Evolutionary conservation across 345 rosid genomes (phyloP), one percentile per base, ranked within the genome.

Genomic region (Excoecaria cochinchinensis): DNA sequence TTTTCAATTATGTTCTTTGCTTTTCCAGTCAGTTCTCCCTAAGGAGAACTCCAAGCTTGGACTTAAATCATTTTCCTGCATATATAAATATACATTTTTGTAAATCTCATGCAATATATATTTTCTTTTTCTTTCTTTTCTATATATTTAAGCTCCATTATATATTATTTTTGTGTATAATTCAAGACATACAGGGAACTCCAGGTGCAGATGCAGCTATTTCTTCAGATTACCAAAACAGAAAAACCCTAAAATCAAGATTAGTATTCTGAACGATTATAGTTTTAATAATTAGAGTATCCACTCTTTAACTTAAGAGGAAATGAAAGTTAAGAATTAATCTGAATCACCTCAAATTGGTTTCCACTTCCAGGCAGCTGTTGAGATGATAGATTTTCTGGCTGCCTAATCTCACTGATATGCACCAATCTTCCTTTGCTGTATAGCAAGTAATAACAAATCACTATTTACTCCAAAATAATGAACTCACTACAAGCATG

Each of bases 31-130:
- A 13, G 82, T 63, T 81, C 78, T 83, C 40, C 89, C 87, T 77
- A 86, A 70, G 75, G 82, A 78, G 77, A 84, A 81, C 74, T 86
- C 86, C 85, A 86, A 76, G 86, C 79, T 84, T 69, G 85, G 86
- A 58, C 46, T 65, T 58, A 78, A 77, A 70, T 66, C 69, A 62
- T 76, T 79, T 69, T 71, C 87, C 85, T 84, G 80, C 78, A 58
- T 9, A n/a, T 38, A 31, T 15, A 52, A 52, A n/a, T 51, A 53
- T 7, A 12, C n/a, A 25, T 10, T 3, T 12, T 42, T 55, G 53
- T 65, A 10, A 10, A 64, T 52, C 38, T 47, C 44, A 22, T 3
- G 42, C 48, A 42, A 13, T 10, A 21, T 31, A 31, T 31, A 31
- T 31, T 31, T 31, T 31, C 31, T 31, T 31, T 31, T 31, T 31